phyloP scores from a whole-genome alignment of 1,284 basidiomycete genomes.

The Volvariella surrecta region DNA sequence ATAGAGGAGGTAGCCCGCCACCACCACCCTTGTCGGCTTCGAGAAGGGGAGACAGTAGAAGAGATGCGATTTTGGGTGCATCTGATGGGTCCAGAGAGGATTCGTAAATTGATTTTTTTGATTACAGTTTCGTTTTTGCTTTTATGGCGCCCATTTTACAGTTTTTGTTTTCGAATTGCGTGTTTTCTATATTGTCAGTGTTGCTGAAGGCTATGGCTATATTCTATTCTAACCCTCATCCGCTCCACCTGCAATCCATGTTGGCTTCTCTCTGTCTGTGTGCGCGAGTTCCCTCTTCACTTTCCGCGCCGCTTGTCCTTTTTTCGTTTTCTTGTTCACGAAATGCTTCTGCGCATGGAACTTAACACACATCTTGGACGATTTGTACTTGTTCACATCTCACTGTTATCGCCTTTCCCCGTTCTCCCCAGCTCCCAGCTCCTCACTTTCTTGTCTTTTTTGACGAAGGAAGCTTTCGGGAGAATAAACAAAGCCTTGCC shows the following conservation, averaged over 20 bases:
- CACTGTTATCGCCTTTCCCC: slow-evolving; percentile 2
- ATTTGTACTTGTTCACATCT: slow-evolving; percentile 10
- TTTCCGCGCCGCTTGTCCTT: not conserved
- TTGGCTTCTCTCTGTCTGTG: no score
- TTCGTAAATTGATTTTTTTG: not conserved
- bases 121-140: no score
- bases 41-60: not conserved
- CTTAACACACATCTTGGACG: slow-evolving; percentile 13
- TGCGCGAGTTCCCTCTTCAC: no score
- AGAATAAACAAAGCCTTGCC: no score
- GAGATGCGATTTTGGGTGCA: slow-evolving; percentile 2
- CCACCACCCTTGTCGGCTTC: slow-evolving; percentile 1
- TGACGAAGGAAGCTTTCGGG: no score
- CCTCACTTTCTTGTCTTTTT: not conserved
- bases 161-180: no score
- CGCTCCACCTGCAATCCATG: no score
- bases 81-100: not conserved
- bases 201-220: no score
- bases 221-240: no score
- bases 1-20: no score
- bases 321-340: slow-evolving; percentile 1
- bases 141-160: no score
- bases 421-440: slow-evolving; percentile 3
- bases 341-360: not conserved
- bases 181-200: no score